These are phyloP conservation scores for Aspergillus fructus DNA, from an alignment of 2,329 filamentous ascomycete genomes.

Conservation along the genomic window DNA sequence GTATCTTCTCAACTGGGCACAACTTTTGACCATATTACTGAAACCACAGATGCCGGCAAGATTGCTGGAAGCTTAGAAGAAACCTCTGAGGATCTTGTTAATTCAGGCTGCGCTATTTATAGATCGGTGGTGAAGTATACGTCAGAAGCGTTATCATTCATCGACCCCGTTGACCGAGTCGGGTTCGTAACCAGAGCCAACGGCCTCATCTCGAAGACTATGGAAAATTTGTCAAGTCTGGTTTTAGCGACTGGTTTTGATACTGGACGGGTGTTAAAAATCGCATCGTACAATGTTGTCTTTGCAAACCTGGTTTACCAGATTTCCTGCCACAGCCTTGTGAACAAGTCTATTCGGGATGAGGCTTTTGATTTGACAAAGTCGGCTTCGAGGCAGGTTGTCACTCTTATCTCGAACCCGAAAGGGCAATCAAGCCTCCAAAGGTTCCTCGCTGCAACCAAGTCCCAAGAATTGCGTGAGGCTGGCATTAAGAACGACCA, in stretches of 20 bases:
- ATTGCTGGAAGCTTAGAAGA: slow-evolving; percentile 2
- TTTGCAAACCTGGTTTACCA: slow-evolving; percentile 41
- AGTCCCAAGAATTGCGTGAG: slow-evolving; percentile 42
- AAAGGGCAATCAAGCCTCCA: slow-evolving; percentile 38
- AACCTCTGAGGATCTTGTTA: slow-evolving; percentile 10
- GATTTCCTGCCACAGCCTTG: slow-evolving; percentile 35
- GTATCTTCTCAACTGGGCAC: slow-evolving; percentile 48
- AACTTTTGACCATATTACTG: slow-evolving; percentile 35
- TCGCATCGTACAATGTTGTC: slow-evolving; percentile 34
- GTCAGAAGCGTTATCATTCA: slow-evolving; percentile 50
- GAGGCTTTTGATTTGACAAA: slow-evolving; percentile 34
- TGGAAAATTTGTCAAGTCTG: slow-evolving; percentile 32
- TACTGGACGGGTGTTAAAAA: slow-evolving; percentile 19
- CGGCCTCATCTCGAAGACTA: slow-evolving; percentile 39
- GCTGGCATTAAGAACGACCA: slow-evolving; percentile 49
- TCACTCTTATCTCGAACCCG: slow-evolving; percentile 33
- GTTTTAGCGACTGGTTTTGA: slow-evolving; percentile 17
- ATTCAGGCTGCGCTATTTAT: slow-evolving; percentile 22
- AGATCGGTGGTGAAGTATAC: slow-evolving; percentile 52
- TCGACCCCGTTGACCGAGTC: slow-evolving; percentile 54
- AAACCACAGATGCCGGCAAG: slow-evolving; percentile 17
- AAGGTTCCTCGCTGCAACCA: slow-evolving; percentile 47
- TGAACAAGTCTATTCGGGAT: slow-evolving; percentile 20
- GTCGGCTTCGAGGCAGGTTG: slow-evolving; percentile 35
- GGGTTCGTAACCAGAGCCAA: slow-evolving; percentile 43